Evolutionary conservation across 2,329 filamentous ascomycete species (phyloP), one percentile per base, ranked within the genome.

Genomic region (Nigrograna mackinnonii): DNA sequence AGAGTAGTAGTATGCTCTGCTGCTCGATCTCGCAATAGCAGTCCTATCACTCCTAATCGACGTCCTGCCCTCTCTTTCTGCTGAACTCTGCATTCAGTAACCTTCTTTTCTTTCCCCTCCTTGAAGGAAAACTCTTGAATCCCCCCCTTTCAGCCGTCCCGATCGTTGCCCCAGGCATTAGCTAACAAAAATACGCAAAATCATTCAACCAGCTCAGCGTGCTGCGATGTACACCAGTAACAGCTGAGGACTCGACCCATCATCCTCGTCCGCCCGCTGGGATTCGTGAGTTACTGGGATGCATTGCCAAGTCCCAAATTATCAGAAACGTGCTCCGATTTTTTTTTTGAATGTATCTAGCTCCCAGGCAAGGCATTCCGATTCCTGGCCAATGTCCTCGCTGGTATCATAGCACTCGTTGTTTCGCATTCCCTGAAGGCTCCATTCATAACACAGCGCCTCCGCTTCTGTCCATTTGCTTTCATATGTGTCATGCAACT

Each of bases 181-280:
- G 45, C 52, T 60, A 58, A 60, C 46, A 34, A 40, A 55, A 55
- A 55, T n/a, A n/a, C n/a, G n/a, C n/a, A n/a, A n/a, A n/a, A n/a
- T 43, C 28, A 44, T 45, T 43, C 44, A 54, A 55, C 45, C 35
- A 46, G 46, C 51, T 46, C 52, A 49, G 32, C 43, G 36, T 50
- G 48, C 44, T 46, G 41, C 28, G 44, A 31, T 24, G 39, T 49
- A 46, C 51, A 43, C 55, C 54, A 57, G 48, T 55, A 45, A 43
- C 50, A 49, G 36, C 38, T 22, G 31, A 31, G 41, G 38, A 47
- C 41, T 40, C 41, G 32, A 41, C 46, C 47, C 46, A 49, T 47
- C 41, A 40, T 26, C 17, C 28, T 44, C 37, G 30, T 43, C 42
- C 42, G 37, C 21, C 37, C 40, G 22, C 33, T 47, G 39, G 41